A percentile compares a stretch with the other conserved stretches of the same genome.
These are phyloP conservation scores for Metarhizium rileyi DNA, from an alignment of 2,329 filamentous ascomycete species.

Conservation along the genomic window DNA sequence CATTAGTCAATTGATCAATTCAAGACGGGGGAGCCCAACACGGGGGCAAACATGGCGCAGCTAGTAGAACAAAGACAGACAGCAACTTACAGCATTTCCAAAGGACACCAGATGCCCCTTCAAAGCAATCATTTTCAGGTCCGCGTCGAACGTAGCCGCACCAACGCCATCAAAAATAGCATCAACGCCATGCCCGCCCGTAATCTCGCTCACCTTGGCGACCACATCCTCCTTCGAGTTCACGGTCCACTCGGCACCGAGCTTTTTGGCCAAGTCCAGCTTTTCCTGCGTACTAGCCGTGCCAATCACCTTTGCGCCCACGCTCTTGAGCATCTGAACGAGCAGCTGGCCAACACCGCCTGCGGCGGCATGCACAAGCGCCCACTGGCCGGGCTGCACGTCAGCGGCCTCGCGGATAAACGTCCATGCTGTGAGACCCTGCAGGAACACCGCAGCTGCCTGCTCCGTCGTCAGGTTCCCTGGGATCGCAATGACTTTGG, in stretches of 20 bases:
- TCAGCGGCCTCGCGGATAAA: slow-evolving; percentile 68
- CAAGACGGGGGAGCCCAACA: too few relatives aligned
- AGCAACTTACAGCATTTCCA: slow-evolving; percentile 59
- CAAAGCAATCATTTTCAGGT: slow-evolving; percentile 60
- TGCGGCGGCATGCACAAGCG: slow-evolving; percentile 76
- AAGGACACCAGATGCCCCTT: slow-evolving; percentile 74
- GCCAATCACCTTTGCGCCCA: slow-evolving; percentile 71
- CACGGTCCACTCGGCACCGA: slow-evolving; percentile 63
- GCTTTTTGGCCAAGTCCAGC: slow-evolving; percentile 54
- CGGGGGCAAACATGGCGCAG: too few relatives aligned
- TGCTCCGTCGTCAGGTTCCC: slow-evolving; percentile 47
- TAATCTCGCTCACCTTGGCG: slow-evolving; percentile 55
- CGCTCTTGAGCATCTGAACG: slow-evolving; percentile 59
- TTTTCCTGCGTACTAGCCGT: slow-evolving; percentile 69
- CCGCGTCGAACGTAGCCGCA: slow-evolving; percentile 72
- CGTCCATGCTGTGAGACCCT: slow-evolving; percentile 75
- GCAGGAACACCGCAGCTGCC: slow-evolving; percentile 62
- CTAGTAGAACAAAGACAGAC: background rate
- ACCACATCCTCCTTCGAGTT: slow-evolving; percentile 56
- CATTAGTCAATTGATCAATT: background rate
- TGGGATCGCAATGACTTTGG: slow-evolving; percentile 53
- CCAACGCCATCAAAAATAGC: slow-evolving; percentile 84
- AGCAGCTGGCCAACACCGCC: slow-evolving; percentile 72
- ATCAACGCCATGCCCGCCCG: slow-evolving; percentile 59
- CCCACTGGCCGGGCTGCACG: slow-evolving; percentile 69